Percentiles rank a stretch among this genome's conserved stretches.
Conservation (phyloP, 805 yeast genomes). For the Wickerhamomyces subpelliculosus region DNA sequence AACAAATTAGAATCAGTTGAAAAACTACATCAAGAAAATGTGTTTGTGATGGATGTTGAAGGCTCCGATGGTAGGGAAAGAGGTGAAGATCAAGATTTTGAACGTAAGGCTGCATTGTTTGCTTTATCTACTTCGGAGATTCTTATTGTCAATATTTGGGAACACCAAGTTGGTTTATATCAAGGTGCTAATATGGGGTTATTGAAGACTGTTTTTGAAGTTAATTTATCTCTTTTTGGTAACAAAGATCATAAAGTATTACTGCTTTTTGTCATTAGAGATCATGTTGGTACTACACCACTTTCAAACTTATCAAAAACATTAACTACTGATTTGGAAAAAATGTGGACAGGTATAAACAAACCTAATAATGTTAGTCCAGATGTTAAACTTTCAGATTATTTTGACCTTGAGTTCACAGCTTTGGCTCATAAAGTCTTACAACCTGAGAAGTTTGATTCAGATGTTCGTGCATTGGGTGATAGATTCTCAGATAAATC, state of each 20-base stretch:
- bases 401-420: slow-evolving; percentile 78
- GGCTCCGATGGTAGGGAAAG: slow-evolving; percentile 98
- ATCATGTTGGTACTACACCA: slow-evolving; percentile 85
- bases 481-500: slow-evolving; percentile 40
- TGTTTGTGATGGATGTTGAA: slow-evolving; percentile 93
- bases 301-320: slow-evolving; percentile 62
- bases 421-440: slow-evolving; percentile 81
- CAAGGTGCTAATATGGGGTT: slow-evolving; percentile 98
- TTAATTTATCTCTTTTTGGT: slow-evolving; percentile 80
- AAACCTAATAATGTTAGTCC: slow-evolving; percentile 60
- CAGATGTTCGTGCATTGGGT: slow-evolving; percentile 58
- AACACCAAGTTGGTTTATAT: slow-evolving; percentile 91
- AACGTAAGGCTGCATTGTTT: slow-evolving; percentile 90
- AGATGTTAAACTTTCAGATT: slow-evolving; percentile 55
- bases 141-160: slow-evolving; percentile 92
- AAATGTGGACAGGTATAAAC: slow-evolving; percentile 70
- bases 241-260: slow-evolving; percentile 54
- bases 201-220: slow-evolving; percentile 93
- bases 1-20: slow-evolving; percentile 11
- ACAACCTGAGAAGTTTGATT: slow-evolving; percentile 62
- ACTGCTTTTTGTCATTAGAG: slow-evolving; percentile 83
- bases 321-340: slow-evolving; percentile 59
- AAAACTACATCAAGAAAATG: slow-evolving; percentile 24
- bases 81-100: slow-evolving; percentile 98
- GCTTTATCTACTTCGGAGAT: slow-evolving; percentile 90